These are phyloP conservation scores for Gaeumannomyces sp. DNA, from an alignment of 2,329 filamentous ascomycete genomes.

Conservation along the genomic window DNA sequence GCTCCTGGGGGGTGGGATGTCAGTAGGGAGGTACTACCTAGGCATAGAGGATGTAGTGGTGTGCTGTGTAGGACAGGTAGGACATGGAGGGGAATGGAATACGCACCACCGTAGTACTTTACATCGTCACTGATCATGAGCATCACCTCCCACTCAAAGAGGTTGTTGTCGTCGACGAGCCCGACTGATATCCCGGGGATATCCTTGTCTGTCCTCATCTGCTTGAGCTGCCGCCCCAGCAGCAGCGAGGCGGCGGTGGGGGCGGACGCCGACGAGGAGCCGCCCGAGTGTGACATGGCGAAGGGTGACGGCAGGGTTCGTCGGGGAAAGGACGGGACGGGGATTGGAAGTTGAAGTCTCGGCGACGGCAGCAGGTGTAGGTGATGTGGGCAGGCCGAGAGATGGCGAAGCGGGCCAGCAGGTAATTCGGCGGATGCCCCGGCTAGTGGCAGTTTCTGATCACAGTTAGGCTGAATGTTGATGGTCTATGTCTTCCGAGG, in stretches of 20 bases:
- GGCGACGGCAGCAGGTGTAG: no score
- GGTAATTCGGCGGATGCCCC: neutral
- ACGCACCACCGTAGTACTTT: conserved; percentile 83
- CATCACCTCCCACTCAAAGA: conserved; percentile 99
- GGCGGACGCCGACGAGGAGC: conserved; percentile 13
- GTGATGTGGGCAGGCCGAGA: neutral
- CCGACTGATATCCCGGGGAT: conserved; percentile 93
- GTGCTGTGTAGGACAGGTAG: neutral
- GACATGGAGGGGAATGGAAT: neutral
- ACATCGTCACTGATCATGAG: conserved; percentile 95
- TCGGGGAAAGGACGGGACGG: no score
- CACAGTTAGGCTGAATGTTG: neutral
- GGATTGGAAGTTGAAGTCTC: neutral
- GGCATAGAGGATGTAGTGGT: neutral
- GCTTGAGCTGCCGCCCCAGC: conserved; percentile 79
- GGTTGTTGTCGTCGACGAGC: conserved; percentile 73
- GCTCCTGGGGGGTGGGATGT: conserved; percentile 54
- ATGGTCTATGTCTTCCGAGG: neutral
- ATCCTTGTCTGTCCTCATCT: conserved; percentile 88
- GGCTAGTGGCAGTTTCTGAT: no score
- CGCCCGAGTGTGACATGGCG: conserved; percentile 11
- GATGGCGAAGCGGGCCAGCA: neutral
- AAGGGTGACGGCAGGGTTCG: no score
- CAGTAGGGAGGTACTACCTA: neutral
- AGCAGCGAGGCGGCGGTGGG: conserved; percentile 59